These are phyloP conservation scores for Chytriomyces hyalinus DNA, from an alignment of 192 early-diverging fungal genomes.

Conservation along the genomic window DNA sequence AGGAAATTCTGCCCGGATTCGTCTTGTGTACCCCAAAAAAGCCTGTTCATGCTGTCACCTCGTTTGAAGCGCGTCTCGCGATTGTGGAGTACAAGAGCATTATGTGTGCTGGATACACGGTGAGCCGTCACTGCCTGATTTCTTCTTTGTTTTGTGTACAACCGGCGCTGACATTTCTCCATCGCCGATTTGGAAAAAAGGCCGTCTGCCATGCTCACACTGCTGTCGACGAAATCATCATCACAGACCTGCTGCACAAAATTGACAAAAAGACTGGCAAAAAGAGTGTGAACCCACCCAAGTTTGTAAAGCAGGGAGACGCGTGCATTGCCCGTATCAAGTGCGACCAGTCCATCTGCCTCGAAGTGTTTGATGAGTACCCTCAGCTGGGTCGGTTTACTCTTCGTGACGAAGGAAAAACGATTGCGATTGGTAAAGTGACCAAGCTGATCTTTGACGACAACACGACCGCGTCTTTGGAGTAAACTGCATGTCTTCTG, in stretches of 20 bases:
- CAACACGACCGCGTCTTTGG: too few species aligned
- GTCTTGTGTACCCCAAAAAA: conserved; percentile 80
- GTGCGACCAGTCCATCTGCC: conserved; percentile 74
- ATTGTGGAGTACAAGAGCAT: conserved; percentile 96
- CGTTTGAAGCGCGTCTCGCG: conserved; percentile 85
- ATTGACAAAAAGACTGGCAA: conserved; percentile 94
- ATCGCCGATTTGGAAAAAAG: not conserved
- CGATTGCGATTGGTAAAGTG: conserved; percentile 96
- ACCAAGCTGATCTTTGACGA: conserved; percentile 72
- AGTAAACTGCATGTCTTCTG: too few species aligned
- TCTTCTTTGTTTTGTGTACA: not conserved
- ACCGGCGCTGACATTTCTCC: not conserved
- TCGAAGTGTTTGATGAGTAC: conserved; percentile 85
- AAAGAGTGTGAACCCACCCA: conserved; percentile 84
- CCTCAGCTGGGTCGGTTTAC: conserved; percentile 97
- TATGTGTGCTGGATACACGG: conserved; percentile 91
- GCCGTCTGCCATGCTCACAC: conserved; percentile 93
- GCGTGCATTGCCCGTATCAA: conserved; percentile 86
- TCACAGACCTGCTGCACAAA: conserved; percentile 82
- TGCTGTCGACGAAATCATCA: conserved; percentile 83
- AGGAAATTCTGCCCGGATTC: conserved; percentile 83
- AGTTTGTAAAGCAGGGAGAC: conserved; percentile 94
- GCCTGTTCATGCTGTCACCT: conserved; percentile 78
- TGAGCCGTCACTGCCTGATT: not conserved
- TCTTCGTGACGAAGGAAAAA: conserved; percentile 94